Evolutionary conservation across 1,284 basidiomycete species (phyloP), one percentile per base, ranked within the genome.

Genomic region (Pulveroboletus sp.): DNA sequence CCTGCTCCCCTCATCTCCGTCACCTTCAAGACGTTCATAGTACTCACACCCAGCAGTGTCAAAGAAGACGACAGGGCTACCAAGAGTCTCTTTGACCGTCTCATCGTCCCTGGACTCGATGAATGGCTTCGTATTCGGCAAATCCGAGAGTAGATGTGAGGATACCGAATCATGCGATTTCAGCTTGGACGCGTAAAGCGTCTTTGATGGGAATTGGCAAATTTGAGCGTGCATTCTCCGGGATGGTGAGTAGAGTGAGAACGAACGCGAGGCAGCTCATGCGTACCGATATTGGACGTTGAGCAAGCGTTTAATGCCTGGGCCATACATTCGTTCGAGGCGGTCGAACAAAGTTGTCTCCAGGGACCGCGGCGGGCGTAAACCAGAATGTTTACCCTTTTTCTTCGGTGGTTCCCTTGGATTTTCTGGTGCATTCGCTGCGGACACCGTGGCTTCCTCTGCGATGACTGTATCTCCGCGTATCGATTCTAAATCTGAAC

Each of bases 1-100:
- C 64, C 89, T 84, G 64, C 92, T 95, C 0, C 92, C 93, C 66
- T 95, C 92, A 61, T 93, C 91, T 4, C 77, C 77, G 57, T 84
- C 81, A 3, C 81, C 84, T 51, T 86, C 83, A 1, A 81, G 54
- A 15, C 91, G 78, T 70, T 98, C 95, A 66, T 86, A 96, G 70
- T 94, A 96, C 67, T 95, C 93, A 62, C 90, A 93, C 0, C 94
- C 95, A 1, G 92, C 86, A 0, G 95, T 99, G 70, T 99, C 96
- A 65, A 94, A 94, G 71, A 98, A 97, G 0, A 96, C 85, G 1
- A 98, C 84, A 0, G 93, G 91, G 0, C 83, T 89, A 1, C 79
- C 81, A 5, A 97, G 75, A 2, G 84, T 74, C 49, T 94, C 93
- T 60, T 84, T 82, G 36, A 62, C 12, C 2, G 70, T 77, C 36